These are phyloP conservation scores for Neonectria coccinea DNA, from an alignment of 2,329 filamentous ascomycete genomes.

Conservation along the genomic window DNA sequence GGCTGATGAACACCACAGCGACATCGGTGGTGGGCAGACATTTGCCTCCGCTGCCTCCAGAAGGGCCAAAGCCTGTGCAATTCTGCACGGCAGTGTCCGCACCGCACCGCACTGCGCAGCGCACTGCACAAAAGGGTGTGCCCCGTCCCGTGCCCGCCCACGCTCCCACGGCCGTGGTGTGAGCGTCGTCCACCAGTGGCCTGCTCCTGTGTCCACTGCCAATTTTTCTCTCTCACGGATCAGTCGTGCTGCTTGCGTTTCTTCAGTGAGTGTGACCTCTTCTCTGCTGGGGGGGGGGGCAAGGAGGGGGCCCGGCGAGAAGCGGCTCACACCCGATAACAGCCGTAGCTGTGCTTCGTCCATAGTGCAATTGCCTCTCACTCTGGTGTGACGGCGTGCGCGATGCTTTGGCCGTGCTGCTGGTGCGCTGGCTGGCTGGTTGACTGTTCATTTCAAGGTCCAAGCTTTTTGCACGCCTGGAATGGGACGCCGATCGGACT, in stretches of 20 bases:
- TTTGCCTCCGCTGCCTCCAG: constrained; percentile 40
- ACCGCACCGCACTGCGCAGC: constrained; percentile 32
- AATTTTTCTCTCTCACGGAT: constrained; percentile 27
- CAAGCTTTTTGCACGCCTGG: constrained; percentile 20
- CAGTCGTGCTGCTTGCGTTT: constrained; percentile 31
- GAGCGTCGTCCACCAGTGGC: constrained; percentile 40
- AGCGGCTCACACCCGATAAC: constrained; percentile 9
- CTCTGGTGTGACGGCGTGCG: constrained; percentile 19
- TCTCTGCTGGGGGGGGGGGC: constrained; percentile 19
- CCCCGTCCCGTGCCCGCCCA: constrained; percentile 34
- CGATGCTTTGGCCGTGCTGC: background rate
- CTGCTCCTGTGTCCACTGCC: constrained; percentile 39
- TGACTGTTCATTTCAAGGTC: constrained; percentile 1
- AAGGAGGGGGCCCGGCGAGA: constrained; percentile 3
- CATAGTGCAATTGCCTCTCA: constrained; percentile 19
- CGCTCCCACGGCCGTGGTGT: constrained; percentile 37
- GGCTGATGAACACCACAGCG: constrained; percentile 46
- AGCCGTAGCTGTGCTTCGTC: background rate
- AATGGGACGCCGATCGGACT: constrained; percentile 20
- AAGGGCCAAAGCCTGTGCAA: constrained; percentile 32
- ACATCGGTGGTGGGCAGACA: constrained; percentile 48
- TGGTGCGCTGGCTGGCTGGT: background rate
- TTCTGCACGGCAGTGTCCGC: constrained; percentile 44
- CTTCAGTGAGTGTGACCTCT: constrained; percentile 35
- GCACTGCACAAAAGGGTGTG: constrained; percentile 37